phyloP scores from a whole-genome alignment of 106 monocot species.

The Dioscorea dumetorum region DNA sequence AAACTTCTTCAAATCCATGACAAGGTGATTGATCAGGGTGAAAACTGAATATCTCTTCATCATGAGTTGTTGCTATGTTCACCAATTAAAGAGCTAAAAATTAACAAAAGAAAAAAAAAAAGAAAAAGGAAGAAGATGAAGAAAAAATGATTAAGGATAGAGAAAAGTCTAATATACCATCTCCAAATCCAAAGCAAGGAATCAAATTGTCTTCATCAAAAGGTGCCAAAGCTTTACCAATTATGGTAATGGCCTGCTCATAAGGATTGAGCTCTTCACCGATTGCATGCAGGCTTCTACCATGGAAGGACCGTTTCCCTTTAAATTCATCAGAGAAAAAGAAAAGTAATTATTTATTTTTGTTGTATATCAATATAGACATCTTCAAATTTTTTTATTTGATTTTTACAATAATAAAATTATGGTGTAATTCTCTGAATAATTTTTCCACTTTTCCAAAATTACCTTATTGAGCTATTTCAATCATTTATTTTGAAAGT shows the following conservation, averaged over 20 bases:
- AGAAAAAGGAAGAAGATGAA: background rate
- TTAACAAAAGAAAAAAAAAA: background rate
- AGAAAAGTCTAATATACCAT: constrained; percentile 28
- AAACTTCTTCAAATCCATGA: constrained; percentile 71
- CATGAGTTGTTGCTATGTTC: constrained; percentile 53
- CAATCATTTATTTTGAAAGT: too few relatives aligned
- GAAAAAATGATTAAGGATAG: background rate
- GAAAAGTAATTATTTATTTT: too few relatives aligned
- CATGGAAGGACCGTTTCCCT: constrained; percentile 53
- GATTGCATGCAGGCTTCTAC: constrained; percentile 48
- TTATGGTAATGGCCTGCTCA: constrained; percentile 56
- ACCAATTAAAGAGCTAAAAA: background rate
- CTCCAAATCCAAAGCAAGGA: constrained; percentile 81
- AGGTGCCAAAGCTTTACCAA: constrained; percentile 55
- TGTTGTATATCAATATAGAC: too few relatives aligned
- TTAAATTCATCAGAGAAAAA: background rate
- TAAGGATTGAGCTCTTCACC: constrained; percentile 45
- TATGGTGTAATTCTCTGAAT: too few relatives aligned
- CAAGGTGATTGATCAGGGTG: constrained; percentile 50
- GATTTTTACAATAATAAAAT: too few relatives aligned
- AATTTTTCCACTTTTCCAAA: too few relatives aligned
- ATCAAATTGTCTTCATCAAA: constrained; percentile 74
- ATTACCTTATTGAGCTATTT: too few relatives aligned
- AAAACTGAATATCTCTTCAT: constrained; percentile 62
- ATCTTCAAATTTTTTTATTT: too few relatives aligned